Percentiles rank a stretch among this genome's conserved stretches.
Conservation (phyloP, 202 grass and related monocot genomes). For the Hordeum pubiflorum region DNA sequence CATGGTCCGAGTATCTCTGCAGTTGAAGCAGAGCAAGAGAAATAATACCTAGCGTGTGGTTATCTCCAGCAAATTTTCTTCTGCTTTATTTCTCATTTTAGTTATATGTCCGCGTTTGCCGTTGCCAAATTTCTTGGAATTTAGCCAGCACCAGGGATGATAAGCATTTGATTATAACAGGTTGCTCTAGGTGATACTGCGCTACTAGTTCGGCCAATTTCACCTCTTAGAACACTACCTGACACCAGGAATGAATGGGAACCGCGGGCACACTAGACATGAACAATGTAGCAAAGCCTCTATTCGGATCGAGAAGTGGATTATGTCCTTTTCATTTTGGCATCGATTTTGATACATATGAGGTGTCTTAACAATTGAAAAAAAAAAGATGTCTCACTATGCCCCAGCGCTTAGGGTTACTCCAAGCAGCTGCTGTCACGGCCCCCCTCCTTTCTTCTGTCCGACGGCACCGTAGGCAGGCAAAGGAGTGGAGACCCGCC, state of each 20-base stretch:
- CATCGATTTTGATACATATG: background rate
- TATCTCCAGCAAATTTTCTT: background rate
- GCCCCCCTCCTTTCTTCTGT: too few species aligned
- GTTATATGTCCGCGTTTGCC: background rate
- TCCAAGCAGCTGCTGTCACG: too few species aligned
- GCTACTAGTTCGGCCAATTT: background rate
- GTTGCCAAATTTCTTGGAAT: background rate
- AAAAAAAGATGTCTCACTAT: background rate
- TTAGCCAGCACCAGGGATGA: background rate
- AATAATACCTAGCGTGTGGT: background rate
- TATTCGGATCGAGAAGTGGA: too few species aligned
- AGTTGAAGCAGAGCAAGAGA: conserved; percentile 10
- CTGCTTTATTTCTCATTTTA: background rate
- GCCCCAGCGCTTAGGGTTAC: too few species aligned
- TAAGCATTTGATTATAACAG: background rate
- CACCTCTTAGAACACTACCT: background rate
- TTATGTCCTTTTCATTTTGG: background rate
- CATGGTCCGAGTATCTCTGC: background rate
- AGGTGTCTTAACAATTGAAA: background rate
- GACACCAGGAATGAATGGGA: background rate
- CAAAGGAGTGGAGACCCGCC: too few species aligned
- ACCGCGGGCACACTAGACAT: background rate
- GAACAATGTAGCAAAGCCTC: background rate
- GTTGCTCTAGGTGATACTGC: background rate
- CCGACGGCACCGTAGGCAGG: too few species aligned